Base-by-base conservation (phyloP, 305 asterid genomes). In the Fraxinus dipetala region DNA sequence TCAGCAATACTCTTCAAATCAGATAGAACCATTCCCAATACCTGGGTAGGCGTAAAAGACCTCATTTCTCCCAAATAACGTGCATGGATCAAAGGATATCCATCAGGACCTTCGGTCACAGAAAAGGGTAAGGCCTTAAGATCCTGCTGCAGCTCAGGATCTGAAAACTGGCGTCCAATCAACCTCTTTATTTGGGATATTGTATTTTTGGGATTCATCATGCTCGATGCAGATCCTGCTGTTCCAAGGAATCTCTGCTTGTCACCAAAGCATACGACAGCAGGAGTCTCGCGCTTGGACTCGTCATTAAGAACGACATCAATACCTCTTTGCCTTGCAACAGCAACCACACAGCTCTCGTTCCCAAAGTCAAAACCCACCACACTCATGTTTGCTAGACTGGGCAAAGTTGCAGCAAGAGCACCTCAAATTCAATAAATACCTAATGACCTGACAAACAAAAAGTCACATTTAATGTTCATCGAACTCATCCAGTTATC, bases 171-270 rank as follows among this genome's bases (percentile, higher is more conserved):
- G 0, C 94, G 90, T 11, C 98, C 99, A 75, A 96, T 87, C 76
- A 96, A 67, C 83, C 99, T 79, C 84, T 96, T 96, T 35, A 96
- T 87, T 80, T 95, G 99, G 16, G 99, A 94, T 76, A 95, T 91
- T 20, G 99, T 94, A 80, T 90, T 94, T 81, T 96, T 94, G 5
- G 98, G 99, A 80, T 96, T 94, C 98, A 90, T 96, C 98, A 91
- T 78, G 85, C 97, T 94, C 6, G 99, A 85, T 14, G 99, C 98
- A 79, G 98, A 98, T 72, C 99, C 98, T 8, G 99, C 98, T 14
- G 98, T 94, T n/a, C 99, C 98, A 5, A 94, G 94, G 83, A 96
- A 96, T 16, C 99, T 86, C 86, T 96, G 98, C 89, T 94, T 96
- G n/a, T 94, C 98, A 0, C 98, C 98, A 28, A 96, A 96, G 86